A percentile compares a stretch with the other conserved stretches of the same genome.
These are phyloP conservation scores for Globisporangium radiosum DNA, from an alignment of 352 stramenopile genomes.

Conservation along the genomic window DNA sequence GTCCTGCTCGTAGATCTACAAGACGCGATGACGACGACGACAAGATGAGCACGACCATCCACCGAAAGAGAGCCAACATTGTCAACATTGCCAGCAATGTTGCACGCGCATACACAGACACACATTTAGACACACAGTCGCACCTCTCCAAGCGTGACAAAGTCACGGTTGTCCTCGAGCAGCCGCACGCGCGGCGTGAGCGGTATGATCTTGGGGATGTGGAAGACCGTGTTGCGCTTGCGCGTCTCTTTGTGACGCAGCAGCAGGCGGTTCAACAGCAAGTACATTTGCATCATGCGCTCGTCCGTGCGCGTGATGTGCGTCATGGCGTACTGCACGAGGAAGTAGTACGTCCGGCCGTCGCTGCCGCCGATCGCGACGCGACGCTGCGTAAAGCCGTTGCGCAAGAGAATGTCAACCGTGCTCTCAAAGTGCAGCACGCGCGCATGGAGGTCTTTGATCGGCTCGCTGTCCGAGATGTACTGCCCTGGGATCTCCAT, in stretches of 20 bases:
- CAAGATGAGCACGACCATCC: not conserved
- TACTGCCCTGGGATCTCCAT: conserved; percentile 92
- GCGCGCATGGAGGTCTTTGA: conserved; percentile 88
- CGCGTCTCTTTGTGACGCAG: conserved; percentile 84
- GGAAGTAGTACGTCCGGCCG: conserved; percentile 84
- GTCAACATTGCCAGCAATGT: not conserved
- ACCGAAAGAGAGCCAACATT: not conserved
- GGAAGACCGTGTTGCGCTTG: conserved; percentile 84
- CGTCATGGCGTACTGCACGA: conserved; percentile 91
- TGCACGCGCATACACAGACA: not conserved
- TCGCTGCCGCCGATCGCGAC: conserved; percentile 88
- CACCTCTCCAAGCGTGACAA: conserved; percentile 79
- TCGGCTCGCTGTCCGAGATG: conserved; percentile 86
- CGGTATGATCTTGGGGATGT: conserved; percentile 89
- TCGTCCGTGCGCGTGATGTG: conserved; percentile 92
- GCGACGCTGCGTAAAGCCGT: conserved; percentile 89
- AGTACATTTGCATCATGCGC: conserved; percentile 92
- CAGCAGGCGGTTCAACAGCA: conserved; percentile 84
- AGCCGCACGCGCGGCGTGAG: conserved; percentile 88
- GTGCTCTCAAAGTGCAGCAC: conserved; percentile 87
- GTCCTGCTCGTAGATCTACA: conserved; percentile 70
- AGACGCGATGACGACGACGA: not conserved
- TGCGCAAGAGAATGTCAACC: conserved; percentile 77
- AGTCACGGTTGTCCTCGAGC: conserved; percentile 79
- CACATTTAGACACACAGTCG: not conserved